Conservation (phyloP, 2,329 filamentous ascomycete genomes). For the Fusarium dimerum region DNA sequence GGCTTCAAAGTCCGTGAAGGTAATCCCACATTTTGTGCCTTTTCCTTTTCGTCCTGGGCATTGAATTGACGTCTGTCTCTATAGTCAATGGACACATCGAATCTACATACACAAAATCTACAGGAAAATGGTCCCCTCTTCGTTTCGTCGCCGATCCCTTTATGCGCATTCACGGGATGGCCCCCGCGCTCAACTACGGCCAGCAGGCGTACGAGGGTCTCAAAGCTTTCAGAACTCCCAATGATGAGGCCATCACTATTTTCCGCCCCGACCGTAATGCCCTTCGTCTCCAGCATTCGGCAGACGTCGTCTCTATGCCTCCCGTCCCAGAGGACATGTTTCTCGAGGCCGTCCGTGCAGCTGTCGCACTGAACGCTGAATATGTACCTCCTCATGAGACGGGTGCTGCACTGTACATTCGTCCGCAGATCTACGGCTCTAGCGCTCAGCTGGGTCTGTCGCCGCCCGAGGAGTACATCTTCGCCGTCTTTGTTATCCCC, state of each 20-base stretch:
- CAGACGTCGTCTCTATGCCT: slow-evolving; percentile 80
- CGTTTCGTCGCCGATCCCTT: slow-evolving; percentile 80
- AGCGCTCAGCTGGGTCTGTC: slow-evolving; percentile 83
- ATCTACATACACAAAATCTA: slow-evolving; percentile 75
- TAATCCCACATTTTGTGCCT: slow-evolving; percentile 38
- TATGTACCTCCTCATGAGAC: slow-evolving; percentile 89
- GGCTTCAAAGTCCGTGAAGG: slow-evolving; percentile 92
- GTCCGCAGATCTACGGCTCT: slow-evolving; percentile 84
- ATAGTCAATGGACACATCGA: slow-evolving; percentile 95
- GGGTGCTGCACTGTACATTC: slow-evolving; percentile 89
- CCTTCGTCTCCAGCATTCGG: slow-evolving; percentile 79
- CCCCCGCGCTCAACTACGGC: slow-evolving; percentile 92
- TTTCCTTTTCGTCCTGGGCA: neutral
- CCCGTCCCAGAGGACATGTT: slow-evolving; percentile 77
- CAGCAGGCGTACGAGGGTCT: slow-evolving; percentile 98
- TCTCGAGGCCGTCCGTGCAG: slow-evolving; percentile 72
- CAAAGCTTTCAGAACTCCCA: slow-evolving; percentile 85
- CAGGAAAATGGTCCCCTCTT: slow-evolving; percentile 75
- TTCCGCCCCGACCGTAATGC: slow-evolving; percentile 91
- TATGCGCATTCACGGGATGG: slow-evolving; percentile 91
- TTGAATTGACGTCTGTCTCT: slow-evolving; percentile 1
- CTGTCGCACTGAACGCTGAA: slow-evolving; percentile 84
- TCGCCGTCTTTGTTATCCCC: slow-evolving; percentile 86
- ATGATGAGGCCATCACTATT: slow-evolving; percentile 70
- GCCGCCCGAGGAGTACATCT: slow-evolving; percentile 89